Evolutionary conservation across 441 rosid genomes (phyloP).

Genomic region (Croton setiger): DNA sequence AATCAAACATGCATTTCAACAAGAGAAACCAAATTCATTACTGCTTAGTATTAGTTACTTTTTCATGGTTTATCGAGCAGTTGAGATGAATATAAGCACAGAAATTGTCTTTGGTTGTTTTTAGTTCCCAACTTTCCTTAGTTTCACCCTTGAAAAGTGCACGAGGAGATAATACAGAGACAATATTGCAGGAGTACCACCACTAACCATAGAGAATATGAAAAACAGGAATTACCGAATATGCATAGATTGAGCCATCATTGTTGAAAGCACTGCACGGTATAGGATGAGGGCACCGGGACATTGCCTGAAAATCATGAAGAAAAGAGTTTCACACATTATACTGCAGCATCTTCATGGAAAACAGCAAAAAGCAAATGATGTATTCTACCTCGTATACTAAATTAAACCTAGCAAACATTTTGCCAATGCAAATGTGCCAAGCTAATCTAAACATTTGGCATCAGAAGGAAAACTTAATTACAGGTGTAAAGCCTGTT

Average conservation of each 20-base stretch:
- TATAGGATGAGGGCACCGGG: slow-evolving; percentile 79
- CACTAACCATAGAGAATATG: background rate
- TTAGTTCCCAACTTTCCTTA: background rate
- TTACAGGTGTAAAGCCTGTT: background rate
- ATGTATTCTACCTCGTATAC: background rate
- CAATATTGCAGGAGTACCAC: background rate
- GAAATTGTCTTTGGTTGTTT: background rate
- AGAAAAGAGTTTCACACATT: background rate
- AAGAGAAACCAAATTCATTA: background rate
- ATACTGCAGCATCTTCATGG: background rate
- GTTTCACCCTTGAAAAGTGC: background rate
- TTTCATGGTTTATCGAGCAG: background rate
- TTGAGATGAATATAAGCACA: background rate
- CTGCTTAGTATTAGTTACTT: background rate
- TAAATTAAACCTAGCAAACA: background rate
- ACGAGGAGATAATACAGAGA: background rate
- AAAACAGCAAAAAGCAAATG: background rate
- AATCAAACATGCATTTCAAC: background rate
- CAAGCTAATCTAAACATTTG: background rate
- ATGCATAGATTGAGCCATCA: slow-evolving; percentile 87
- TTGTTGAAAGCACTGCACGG: slow-evolving; percentile 86
- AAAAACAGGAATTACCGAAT: slow-evolving; percentile 51
- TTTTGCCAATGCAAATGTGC: background rate
- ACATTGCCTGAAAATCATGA: slow-evolving; percentile 71
- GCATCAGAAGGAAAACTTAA: background rate